Base-by-base conservation (phyloP, 176 grass and related monocot species). In the Musa itinerans region DNA sequence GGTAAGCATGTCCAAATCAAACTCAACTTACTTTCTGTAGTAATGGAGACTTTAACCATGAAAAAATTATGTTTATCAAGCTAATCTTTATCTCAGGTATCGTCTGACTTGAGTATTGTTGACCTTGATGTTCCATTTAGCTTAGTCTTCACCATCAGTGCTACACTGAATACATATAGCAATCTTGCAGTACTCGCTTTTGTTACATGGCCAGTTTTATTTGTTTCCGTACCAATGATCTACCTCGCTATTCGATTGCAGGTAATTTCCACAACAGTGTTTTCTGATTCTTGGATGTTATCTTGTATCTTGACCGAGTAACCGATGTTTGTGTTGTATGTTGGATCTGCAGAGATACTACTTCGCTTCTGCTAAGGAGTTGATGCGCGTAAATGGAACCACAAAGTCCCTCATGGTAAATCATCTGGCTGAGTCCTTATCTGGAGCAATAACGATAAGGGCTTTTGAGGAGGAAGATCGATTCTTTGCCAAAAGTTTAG, bases 361-460 rank as follows among this genome's bases (percentile, higher is more conserved):
- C 76, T 83, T 98, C 70, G 80, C 86, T 56, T 87, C 95, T 11
- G 86, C 95, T 24, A 98, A 89, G 80, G 88, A 98, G 87, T 87
- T 98, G 74, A 98, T 98, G 95, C 65, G 94, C 24, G 85, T 98
- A 63, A 93, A 98, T 87, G 95, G 95, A 65, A 98, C 90, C 66
- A 91, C 95, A 56, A 93, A 89, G 83, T 98, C 95, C 78, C 75
- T 84, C 57, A 53, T 98, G 29, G 90, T 78, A 61, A 98, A 98
- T 77, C 95, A 98, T 83, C 78, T 98, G 11, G 83, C 86, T 15
- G 90, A 98, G 81, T 98, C 95, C 3, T 79, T 98, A 85, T 70
- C 86, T 52, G 95, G 90, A 68, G 77, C 86, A 80, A 84, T 85
- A 65, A 98, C 84, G 73, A 93, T 98, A 73, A 87, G 90, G 65